Conservation (phyloP, 176 grass and related monocot species). For the Triticum monococcum region DNA sequence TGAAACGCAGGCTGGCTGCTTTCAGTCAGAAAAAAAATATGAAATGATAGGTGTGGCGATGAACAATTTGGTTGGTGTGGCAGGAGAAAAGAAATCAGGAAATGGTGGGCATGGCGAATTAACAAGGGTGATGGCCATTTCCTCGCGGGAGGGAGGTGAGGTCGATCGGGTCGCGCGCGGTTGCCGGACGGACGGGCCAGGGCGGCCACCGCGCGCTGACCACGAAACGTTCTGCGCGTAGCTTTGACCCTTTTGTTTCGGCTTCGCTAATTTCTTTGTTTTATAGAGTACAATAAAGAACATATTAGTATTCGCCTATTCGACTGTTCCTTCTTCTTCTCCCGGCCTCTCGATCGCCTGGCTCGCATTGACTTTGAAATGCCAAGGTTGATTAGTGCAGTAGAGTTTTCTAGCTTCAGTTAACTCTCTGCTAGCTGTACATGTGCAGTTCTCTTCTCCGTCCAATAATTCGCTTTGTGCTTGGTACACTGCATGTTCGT, state of each 20-base stretch:
- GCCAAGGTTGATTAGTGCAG: background rate
- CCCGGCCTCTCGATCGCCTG: background rate
- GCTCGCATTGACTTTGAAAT: background rate
- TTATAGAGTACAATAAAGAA: background rate
- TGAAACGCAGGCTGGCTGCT: conserved; percentile 24
- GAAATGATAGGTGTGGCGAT: background rate
- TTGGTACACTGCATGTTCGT: background rate
- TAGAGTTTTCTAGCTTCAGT: background rate
- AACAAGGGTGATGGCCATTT: background rate
- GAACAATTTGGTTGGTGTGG: background rate
- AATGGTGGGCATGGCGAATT: background rate
- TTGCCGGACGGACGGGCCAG: conserved; percentile 25
- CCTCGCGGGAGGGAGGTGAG: background rate
- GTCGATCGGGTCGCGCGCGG: conserved; percentile 11
- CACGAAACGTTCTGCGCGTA: conserved; percentile 31
- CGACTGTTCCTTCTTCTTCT: background rate
- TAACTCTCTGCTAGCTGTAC: background rate
- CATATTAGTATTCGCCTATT: background rate
- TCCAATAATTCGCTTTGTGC: background rate
- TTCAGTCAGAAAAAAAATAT: background rate
- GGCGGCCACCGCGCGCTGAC: conserved; percentile 38
- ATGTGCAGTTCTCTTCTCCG: background rate
- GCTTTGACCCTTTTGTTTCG: conserved; percentile 28
- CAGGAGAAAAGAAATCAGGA: conserved; percentile 6
- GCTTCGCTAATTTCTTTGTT: background rate